Base-by-base conservation (phyloP, 768 basidiomycete species). In the Agaricus sinodeliciosus region DNA sequence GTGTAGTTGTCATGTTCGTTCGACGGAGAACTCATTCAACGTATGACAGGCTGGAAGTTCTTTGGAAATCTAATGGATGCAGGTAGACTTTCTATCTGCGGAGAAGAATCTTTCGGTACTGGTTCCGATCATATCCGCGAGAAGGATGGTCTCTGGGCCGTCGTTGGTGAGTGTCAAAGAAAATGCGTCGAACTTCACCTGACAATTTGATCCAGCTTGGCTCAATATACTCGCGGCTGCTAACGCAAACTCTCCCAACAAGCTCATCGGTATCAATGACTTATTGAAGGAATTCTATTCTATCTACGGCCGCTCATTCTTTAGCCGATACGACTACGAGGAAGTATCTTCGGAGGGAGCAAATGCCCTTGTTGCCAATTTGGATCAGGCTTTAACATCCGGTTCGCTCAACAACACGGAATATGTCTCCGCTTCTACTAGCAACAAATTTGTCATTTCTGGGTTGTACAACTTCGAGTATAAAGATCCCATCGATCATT, bases 11-110 rank as follows among this genome's bases (percentile, higher is more conserved):
- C 18, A 3, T n/a, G 11, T 45, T 13, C 11, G 35, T 48, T 16
- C 19, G 19, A 16, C n/a, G 22, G 27, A 19, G 12, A n/a, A n/a
- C 25, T 28, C 25, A 37, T 52, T 60, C 5, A 44, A 8, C 28
- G 45, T 13, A 57, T 13, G 13, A 9, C 58, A 94, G 94, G 95
- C 58, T 97, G 94, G 94, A 99, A 99, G 71, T 99, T 99, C 81
- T 99, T 99, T 65, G 96, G 96, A 43, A 99, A 98, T 72, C 76
- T 99, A 61, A 99, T 99, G 96, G 96, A 99, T 67, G 96, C 96
- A 16, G 95, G 94, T 0, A 80, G 92, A 41, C 80, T 99, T 46
- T 97, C 95, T 46, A 98, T 99, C 65, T 99, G 96, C 63, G 96
- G 96, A 53, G 96, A 99, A 67, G 96, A 99, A 72, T 94, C 92